phyloP scores from a whole-genome alignment of 768 basidiomycete species.

The Fomitopsis serialis region DNA sequence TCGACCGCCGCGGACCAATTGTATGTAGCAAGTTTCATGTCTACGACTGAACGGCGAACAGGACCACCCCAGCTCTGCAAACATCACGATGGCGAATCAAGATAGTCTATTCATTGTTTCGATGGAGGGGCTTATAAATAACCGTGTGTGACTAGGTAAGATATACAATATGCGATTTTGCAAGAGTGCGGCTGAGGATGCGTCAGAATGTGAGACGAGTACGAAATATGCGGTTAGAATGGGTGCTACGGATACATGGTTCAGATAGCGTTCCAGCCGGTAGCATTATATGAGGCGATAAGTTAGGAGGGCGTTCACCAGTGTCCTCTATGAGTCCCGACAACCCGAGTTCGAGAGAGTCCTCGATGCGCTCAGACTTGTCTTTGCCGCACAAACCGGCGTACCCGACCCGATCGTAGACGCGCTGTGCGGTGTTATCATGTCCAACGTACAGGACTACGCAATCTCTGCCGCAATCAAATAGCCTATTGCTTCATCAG shows the following conservation, averaged over 20 bases:
- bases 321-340: conserved; percentile 41
- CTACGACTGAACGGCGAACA: no score
- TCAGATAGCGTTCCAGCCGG: background rate
- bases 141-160: no score
- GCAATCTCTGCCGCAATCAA: conserved; percentile 37
- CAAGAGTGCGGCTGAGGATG: no score
- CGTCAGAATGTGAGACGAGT: no score
- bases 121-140: no score
- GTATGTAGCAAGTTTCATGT: no score
- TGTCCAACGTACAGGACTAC: conserved; percentile 53
- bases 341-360: conserved; percentile 51
- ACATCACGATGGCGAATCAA: no score
- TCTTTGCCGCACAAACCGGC: conserved; percentile 37
- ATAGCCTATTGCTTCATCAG: conserved; percentile 31
- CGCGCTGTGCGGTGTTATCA: conserved; percentile 42
- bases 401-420: conserved; percentile 53
- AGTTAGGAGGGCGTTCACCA: conserved; percentile 33
- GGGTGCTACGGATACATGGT: background rate
- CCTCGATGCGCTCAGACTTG: conserved; percentile 36
- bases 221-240: background rate
- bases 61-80: no score
- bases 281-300: background rate
- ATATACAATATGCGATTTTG: no score
- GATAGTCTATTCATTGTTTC: no score
- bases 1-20: no score